Percentiles rank a stretch among this genome's conserved stretches.
phyloP scores from a whole-genome alignment of 2,329 filamentous ascomycete genomes.

The Cordyceps cateniannulata region DNA sequence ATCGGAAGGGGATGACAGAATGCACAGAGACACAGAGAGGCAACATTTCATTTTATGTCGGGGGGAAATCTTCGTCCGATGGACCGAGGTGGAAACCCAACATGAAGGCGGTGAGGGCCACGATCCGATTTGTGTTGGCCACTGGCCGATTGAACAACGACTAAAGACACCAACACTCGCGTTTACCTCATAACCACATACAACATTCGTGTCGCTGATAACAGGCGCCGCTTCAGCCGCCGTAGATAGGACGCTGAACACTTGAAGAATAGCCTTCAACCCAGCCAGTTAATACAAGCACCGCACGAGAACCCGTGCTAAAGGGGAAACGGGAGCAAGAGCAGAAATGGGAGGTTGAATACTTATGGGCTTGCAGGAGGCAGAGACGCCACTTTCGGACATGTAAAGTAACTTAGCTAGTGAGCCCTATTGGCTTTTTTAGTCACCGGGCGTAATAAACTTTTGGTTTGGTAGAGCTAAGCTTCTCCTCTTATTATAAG shows the following conservation, averaged over 20 bases:
- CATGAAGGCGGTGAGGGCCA: background rate
- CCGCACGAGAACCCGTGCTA: background rate
- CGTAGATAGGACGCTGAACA: too few relatives aligned
- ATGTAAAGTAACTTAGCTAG: too few relatives aligned
- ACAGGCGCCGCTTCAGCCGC: background rate
- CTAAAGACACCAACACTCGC: background rate
- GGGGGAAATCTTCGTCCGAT: background rate
- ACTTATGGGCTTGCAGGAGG: too few relatives aligned
- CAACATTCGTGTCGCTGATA: background rate
- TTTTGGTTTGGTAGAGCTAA: too few relatives aligned
- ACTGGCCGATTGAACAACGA: background rate
- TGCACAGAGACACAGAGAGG: background rate
- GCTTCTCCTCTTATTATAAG: background rate
- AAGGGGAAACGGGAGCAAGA: background rate
- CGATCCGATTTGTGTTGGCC: background rate
- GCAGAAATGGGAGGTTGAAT: background rate
- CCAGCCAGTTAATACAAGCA: background rate
- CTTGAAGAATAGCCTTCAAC: background rate
- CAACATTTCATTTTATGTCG: slow-evolving; percentile 1
- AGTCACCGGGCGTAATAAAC: too few relatives aligned
- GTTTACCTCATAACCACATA: background rate
- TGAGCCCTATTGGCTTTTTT: too few relatives aligned
- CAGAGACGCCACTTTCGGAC: too few relatives aligned
- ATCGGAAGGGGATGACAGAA: background rate
- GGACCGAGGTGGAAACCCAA: background rate